Evolutionary conservation across 352 stramenopile genomes (phyloP).

Genomic region (Halophytophthora polymorphica): DNA sequence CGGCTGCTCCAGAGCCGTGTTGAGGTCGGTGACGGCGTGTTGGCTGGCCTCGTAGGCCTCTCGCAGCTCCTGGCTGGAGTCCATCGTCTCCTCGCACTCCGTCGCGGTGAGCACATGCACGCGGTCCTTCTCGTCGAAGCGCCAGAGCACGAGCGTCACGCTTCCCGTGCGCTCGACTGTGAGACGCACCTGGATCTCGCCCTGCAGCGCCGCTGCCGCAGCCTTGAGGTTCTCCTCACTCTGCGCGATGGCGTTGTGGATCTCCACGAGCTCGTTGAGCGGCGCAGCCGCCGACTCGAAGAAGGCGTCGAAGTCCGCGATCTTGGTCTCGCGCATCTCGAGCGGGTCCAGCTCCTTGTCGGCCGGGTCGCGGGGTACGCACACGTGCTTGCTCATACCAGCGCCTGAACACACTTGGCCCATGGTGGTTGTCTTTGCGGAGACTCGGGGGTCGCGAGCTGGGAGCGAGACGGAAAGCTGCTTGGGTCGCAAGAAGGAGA

Average conservation of each 20-base stretch:
- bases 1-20: slow-evolving; percentile 23
- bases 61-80: too few species aligned
- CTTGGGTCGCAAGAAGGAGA: too few species aligned
- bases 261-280: too few species aligned
- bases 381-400: slow-evolving; percentile 24
- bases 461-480: too few species aligned
- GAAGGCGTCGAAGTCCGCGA: slow-evolving; percentile 24
- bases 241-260: slow-evolving; percentile 36
- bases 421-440: slow-evolving; percentile 18
- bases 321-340: slow-evolving; percentile 27
- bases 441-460: neutral
- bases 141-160: slow-evolving; percentile 26
- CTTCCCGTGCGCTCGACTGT: slow-evolving; percentile 11
- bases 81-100: slow-evolving; percentile 16
- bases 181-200: slow-evolving; percentile 28
- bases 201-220: slow-evolving; percentile 31
- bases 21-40: slow-evolving; percentile 20
- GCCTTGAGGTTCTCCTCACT: slow-evolving; percentile 39
- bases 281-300: slow-evolving; percentile 18
- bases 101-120: slow-evolving; percentile 18
- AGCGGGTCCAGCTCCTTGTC: slow-evolving; percentile 29
- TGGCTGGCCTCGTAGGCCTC: too few species aligned
- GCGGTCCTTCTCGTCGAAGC: slow-evolving; percentile 28
- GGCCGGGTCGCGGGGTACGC: slow-evolving; percentile 18
- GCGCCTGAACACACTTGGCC: slow-evolving; percentile 37